These are phyloP conservation scores for Suillus cothurnatus DNA, from an alignment of 768 basidiomycete species.

Conservation along the genomic window DNA sequence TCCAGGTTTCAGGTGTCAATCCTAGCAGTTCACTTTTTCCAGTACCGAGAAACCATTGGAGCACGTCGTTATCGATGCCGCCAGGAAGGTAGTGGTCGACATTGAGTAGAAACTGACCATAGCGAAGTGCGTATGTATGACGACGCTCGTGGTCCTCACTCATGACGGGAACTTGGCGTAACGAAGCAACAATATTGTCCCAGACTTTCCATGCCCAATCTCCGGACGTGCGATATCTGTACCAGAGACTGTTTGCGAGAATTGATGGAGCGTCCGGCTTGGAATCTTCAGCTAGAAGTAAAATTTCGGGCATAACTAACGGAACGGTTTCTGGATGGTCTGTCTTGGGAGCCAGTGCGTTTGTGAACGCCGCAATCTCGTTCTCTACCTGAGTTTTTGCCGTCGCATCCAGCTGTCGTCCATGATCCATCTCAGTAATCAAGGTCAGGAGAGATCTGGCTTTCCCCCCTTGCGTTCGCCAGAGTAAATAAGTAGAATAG, in stretches of 20 bases:
- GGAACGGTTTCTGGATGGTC: conserved; percentile 38
- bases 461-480: conserved; percentile 66
- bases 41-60: conserved; percentile 70
- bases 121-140: conserved; percentile 59
- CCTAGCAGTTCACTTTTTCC: conserved; percentile 65
- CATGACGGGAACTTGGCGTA: conserved; percentile 68
- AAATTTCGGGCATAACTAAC: conserved; percentile 57
- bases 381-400: conserved; percentile 61
- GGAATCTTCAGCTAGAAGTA: conserved; percentile 61
- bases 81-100: conserved; percentile 77
- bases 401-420: conserved; percentile 51
- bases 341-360: conserved; percentile 45
- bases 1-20: conserved; percentile 66
- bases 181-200: conserved; percentile 77
- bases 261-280: conserved; percentile 63
- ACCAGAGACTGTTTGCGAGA: conserved; percentile 80
- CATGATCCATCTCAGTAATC: conserved; percentile 66
- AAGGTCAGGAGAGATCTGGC: conserved; percentile 65
- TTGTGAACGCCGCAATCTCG: conserved; percentile 62
- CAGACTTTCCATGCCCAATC: conserved; percentile 85
- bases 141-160: conserved; percentile 48
- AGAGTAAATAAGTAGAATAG: conserved; percentile 60
- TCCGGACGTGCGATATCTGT: conserved; percentile 70
- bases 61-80: conserved; percentile 70
- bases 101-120: conserved; percentile 69